Conservation (phyloP, 805 yeast species). For the Torulaspora franciscae region DNA sequence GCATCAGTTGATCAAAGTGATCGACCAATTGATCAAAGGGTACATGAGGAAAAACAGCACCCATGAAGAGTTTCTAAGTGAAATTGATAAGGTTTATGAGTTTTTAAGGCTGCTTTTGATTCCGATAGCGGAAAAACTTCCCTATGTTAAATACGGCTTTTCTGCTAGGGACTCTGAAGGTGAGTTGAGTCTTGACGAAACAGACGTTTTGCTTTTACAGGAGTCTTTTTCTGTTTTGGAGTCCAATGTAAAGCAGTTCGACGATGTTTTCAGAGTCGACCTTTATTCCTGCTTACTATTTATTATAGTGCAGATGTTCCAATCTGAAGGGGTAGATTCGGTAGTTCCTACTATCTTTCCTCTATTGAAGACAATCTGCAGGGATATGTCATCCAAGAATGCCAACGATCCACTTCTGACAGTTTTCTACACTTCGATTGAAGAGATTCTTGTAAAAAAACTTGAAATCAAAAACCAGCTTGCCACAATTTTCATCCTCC, state of each 20-base stretch:
- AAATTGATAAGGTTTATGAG: conserved; percentile 79
- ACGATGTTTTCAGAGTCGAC: conserved; percentile 64
- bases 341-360: conserved; percentile 51
- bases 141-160: conserved; percentile 50
- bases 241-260: conserved; percentile 61
- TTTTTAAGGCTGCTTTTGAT: conserved; percentile 63
- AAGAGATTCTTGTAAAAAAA: conserved; percentile 17
- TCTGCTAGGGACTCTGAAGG: conserved; percentile 1
- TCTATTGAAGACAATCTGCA: conserved; percentile 44
- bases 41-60: conserved; percentile 30
- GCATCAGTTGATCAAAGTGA: conserved; percentile 48
- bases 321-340: conserved; percentile 38
- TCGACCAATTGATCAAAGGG: conserved; percentile 48
- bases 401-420: conserved; percentile 31
- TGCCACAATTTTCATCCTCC: conserved; percentile 42
- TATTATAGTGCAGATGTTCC: conserved; percentile 54
- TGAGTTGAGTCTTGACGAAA: conserved; percentile 11
- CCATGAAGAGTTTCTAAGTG: conserved; percentile 44
- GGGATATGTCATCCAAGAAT: conserved; percentile 27
- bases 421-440: conserved; percentile 39
- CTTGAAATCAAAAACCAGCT: conserved; percentile 36
- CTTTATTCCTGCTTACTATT: conserved; percentile 64
- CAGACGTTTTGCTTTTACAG: conserved; percentile 43
- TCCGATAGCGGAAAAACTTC: conserved; percentile 55
- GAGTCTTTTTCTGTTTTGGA: conserved; percentile 49